phyloP scores from a whole-genome alignment of 306 rosid species.

The Sindora glabra region DNA sequence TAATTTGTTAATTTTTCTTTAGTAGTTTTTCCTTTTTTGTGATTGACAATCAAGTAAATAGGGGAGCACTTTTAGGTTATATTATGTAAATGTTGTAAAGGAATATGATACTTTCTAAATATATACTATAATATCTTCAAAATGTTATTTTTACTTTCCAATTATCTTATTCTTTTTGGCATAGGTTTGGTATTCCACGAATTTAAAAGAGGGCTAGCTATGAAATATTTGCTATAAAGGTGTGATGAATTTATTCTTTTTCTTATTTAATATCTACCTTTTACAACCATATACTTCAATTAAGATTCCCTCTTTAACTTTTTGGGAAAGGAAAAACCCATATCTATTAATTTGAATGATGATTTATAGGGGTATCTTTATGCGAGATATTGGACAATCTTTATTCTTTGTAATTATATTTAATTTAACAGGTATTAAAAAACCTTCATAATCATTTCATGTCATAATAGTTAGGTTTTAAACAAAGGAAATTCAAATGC shows the following conservation, averaged over 20 bases:
- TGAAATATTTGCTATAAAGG: slow-evolving; percentile 54
- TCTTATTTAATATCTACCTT: not conserved
- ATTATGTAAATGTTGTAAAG: slow-evolving; percentile 8
- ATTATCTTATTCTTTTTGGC: slow-evolving; percentile 19
- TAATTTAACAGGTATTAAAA: too few species aligned
- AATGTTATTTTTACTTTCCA: slow-evolving; percentile 7
- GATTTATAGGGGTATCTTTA: not conserved
- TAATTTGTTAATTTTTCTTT: too few species aligned
- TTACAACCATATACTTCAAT: not conserved
- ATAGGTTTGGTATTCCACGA: slow-evolving; percentile 54
- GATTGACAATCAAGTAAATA: slow-evolving; percentile 5
- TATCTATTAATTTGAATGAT: not conserved
- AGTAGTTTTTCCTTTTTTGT: not conserved
- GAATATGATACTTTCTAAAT: slow-evolving; percentile 1
- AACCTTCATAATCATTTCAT: too few species aligned
- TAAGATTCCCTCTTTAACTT: not conserved
- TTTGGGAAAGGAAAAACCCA: not conserved
- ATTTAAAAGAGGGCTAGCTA: slow-evolving; percentile 42
- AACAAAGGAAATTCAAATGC: not conserved
- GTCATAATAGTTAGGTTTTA: not conserved
- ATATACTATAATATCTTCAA: not conserved
- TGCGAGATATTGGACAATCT: too few species aligned
- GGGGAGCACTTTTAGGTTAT: slow-evolving; percentile 13
- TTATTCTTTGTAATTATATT: too few species aligned
- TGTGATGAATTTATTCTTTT: slow-evolving; percentile 2